phyloP scores from a whole-genome alignment of 2,329 filamentous ascomycete species.

The Colletotrichum viniferum region DNA sequence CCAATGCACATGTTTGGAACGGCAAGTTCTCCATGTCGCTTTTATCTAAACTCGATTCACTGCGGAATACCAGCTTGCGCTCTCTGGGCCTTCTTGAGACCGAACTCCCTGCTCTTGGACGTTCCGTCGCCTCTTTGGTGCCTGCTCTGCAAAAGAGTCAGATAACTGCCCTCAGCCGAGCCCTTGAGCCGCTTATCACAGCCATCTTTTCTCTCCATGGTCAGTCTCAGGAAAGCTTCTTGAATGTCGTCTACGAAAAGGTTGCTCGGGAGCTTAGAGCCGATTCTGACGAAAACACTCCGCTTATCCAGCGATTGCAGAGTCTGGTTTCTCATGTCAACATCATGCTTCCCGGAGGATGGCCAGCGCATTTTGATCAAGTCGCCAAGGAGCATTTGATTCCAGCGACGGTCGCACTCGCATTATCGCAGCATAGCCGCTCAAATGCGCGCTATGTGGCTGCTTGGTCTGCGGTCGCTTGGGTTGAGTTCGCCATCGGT shows the following conservation, averaged over 20 bases:
- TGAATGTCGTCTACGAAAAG: background rate
- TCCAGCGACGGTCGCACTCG: slow-evolving; percentile 49
- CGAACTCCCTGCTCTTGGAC: slow-evolving; percentile 66
- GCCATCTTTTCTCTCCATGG: slow-evolving; percentile 46
- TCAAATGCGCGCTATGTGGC: background rate
- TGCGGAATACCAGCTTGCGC: slow-evolving; percentile 59
- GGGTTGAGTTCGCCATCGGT: slow-evolving; percentile 77
- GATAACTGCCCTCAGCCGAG: slow-evolving; percentile 49
- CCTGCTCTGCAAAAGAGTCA: slow-evolving; percentile 55
- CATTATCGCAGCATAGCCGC: slow-evolving; percentile 30
- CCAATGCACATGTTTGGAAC: slow-evolving; percentile 35
- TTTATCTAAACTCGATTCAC: slow-evolving; percentile 56
- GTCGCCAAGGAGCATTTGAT: slow-evolving; percentile 48
- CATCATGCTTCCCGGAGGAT: slow-evolving; percentile 41
- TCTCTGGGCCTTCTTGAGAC: slow-evolving; percentile 67
- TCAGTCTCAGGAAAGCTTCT: slow-evolving; percentile 14
- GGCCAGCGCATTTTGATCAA: slow-evolving; percentile 38
- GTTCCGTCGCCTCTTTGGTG: slow-evolving; percentile 56
- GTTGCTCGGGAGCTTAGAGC: background rate
- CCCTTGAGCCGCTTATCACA: slow-evolving; percentile 51
- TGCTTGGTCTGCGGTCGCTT: slow-evolving; percentile 54
- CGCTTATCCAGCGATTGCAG: background rate
- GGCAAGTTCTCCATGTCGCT: slow-evolving; percentile 49
- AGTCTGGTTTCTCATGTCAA: slow-evolving; percentile 3
- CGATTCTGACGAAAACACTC: background rate